phyloP scores from a whole-genome alignment of 306 rosid species.

The Mucuna pruriens region DNA sequence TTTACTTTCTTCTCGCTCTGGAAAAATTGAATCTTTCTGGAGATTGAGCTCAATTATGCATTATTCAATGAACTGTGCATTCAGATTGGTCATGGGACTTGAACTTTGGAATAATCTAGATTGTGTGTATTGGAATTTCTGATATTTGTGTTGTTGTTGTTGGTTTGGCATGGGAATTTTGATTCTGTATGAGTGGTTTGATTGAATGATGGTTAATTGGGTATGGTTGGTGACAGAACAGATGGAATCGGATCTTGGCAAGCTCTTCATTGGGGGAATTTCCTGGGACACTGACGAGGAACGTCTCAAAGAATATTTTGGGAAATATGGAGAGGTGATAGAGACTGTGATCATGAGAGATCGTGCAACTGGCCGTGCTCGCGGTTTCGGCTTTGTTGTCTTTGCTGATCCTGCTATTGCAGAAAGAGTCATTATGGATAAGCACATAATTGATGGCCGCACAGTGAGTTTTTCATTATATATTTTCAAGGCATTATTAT shows the following conservation, averaged over 20 bases:
- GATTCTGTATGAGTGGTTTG: slow-evolving; percentile 9
- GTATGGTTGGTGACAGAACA: slow-evolving; percentile 51
- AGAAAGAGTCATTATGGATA: slow-evolving; percentile 84
- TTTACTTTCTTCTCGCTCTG: slow-evolving; percentile 19
- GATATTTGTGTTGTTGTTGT: not conserved
- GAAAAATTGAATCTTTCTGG: slow-evolving; percentile 36
- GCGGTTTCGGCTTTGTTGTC: slow-evolving; percentile 89
- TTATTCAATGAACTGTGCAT: slow-evolving; percentile 17
- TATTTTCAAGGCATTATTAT: slow-evolving; percentile 25
- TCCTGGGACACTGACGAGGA: slow-evolving; percentile 98
- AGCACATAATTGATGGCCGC: slow-evolving; percentile 92
- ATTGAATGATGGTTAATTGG: slow-evolving; percentile 40
- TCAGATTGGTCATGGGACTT: slow-evolving; percentile 38
- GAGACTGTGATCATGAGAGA: slow-evolving; percentile 98
- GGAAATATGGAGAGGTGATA: slow-evolving; percentile 87
- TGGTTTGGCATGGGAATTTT: slow-evolving; percentile 39
- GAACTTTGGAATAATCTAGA: slow-evolving; percentile 25
- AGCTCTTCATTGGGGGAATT: slow-evolving; percentile 99
- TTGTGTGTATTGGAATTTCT: slow-evolving; percentile 2
- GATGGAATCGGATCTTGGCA: slow-evolving; percentile 98
- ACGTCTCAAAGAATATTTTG: slow-evolving; percentile 81
- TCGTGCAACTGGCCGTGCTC: slow-evolving; percentile 95
- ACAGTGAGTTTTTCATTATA: slow-evolving; percentile 63
- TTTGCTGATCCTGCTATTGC: slow-evolving; percentile 91
- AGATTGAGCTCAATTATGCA: slow-evolving; percentile 29